Base-by-base conservation (phyloP, 768 basidiomycete species). In the Hygrocybe punicea region DNA sequence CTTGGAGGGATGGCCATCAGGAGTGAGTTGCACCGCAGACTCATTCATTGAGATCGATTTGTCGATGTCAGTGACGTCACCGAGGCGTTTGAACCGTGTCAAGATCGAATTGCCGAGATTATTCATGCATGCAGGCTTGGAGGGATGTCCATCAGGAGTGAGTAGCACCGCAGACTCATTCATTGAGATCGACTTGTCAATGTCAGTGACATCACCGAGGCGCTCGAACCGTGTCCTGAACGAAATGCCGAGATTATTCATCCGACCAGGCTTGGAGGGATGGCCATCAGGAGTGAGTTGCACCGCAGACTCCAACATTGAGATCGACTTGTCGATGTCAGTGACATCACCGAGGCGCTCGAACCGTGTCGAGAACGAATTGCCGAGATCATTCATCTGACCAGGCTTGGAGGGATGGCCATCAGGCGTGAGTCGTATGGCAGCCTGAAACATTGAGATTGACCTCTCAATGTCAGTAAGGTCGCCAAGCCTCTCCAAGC, bases 401-500 rank as follows among this genome's bases (percentile, higher is more conserved):
- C 35, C 29, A 29, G 29, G 29, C 29, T 29, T 29, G 29, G 29
- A 29, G 29, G 29, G 29, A 29, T 29, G 29, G 29, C 29, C 29
- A 29, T 29, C 29, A 29, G 29, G 29, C 4, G 29, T 29, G 4
- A 4, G 29, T 29, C 29, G 29, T 7, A 60, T 19, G 5, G 42
- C 57, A 33, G 35, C 50, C 21, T 58, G 21, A 11, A 48, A n/a
- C 0, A 19, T 21, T 17, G 56, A 48, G 40, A 52, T 59, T 14
- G 60, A 60, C 24, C 51, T 37, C 33, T 73, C 60, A 29, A 74
- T 36, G 58, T 69, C 69, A 52, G 72, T 67, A 47, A 59, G 52
- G 16, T 51, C 34, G 11, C 61, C 55, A 4, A 67, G 56, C 13
- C 55, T 24, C 29, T 67, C 62, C 57, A 64, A 73, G 19, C 54